Conservation (phyloP, 2,329 filamentous ascomycete species). For the Seiridium cupressi region DNA sequence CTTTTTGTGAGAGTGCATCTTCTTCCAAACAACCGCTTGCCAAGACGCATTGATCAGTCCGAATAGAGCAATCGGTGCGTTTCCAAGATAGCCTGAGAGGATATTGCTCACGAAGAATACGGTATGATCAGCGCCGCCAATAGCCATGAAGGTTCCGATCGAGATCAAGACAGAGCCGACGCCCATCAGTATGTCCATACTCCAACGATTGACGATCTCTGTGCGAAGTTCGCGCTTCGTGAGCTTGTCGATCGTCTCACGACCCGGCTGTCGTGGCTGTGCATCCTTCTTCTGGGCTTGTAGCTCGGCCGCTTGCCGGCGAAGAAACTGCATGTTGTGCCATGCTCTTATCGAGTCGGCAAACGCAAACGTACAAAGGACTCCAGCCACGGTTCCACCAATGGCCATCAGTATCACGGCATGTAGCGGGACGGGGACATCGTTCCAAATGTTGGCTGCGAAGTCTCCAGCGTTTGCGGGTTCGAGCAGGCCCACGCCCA, state of each 20-base stretch:
- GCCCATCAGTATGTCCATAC: conserved; percentile 51
- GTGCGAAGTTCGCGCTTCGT: conserved; percentile 47
- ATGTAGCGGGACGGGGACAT: conserved; percentile 45
- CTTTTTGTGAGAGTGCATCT: conserved; percentile 35
- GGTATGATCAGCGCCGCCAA: conserved; percentile 40
- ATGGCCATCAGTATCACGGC: conserved; percentile 51
- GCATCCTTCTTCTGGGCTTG: conserved; percentile 10
- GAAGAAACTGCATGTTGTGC: conserved; percentile 44
- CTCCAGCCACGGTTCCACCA: conserved; percentile 44
- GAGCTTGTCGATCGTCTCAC: conserved; percentile 29
- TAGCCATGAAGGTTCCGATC: conserved; percentile 51
- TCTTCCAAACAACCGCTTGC: conserved; percentile 40
- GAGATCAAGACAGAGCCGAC: conserved; percentile 48
- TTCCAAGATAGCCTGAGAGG: conserved; percentile 55
- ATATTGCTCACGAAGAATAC: conserved; percentile 49
- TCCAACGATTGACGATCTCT: conserved; percentile 47
- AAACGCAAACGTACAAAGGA: conserved; percentile 43
- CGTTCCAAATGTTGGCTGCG: conserved; percentile 57
- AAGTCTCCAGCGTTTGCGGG: conserved; percentile 56
- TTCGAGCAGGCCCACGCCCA: conserved; percentile 49
- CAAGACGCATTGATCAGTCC: conserved; percentile 47
- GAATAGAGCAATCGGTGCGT: conserved; percentile 46
- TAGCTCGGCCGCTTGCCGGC: conserved; percentile 36
- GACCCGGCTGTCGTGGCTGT: conserved; percentile 12
- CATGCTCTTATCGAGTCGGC: conserved; percentile 41